Base-by-base conservation (phyloP, 2,329 filamentous ascomycete genomes). In the Colletotrichum ledebouriae region DNA sequence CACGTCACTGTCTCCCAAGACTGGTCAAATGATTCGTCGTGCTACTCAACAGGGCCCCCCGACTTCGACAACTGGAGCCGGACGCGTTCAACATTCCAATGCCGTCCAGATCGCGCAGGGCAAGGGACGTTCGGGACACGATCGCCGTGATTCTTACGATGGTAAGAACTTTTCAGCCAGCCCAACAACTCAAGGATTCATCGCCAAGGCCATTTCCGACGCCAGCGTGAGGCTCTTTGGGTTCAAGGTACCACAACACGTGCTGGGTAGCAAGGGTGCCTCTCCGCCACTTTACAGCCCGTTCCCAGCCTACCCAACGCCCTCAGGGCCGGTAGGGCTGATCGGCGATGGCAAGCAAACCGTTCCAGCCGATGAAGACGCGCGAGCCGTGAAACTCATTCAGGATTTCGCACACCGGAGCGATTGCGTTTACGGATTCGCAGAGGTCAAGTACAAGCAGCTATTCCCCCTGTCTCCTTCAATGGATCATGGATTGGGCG, bases 401-500 rank as follows among this genome's bases (percentile, higher is more conserved):
- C 95, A 99, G 78, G 94, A 98, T 73, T 91, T 93, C 71, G 96
- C 96, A 2, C 96, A 94, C 37, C 87, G 94, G 44, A 98, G 94
- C 76, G 94, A 99, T 78, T 96, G 98, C 52, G 94, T 99, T 3
- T 99, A 94, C 77, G 94, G 95, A 3, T 98, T 99, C 79, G 96
- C 96, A 6, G 95, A 99, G 80, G 95, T 99, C 76, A 99, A 99
- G 80, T 98, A 97, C 80, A 96, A 97, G 79, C 96, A 99, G 79
- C 86, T 99, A n/a, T 89, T 98, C 57, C 96, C 96, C 3, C 83
- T 96, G 50, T 90, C 93, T 1, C 96, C 95, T 1, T 95, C 92
- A 0, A 87, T 87, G 72, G 89, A 93, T 56, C 89, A 92, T 72
- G 89, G 89, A 6, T 85, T 94, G 4, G 90, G 91, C 6, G 89